These are phyloP conservation scores for Annulohypoxylon maeteangense DNA, from an alignment of 495 filamentous ascomycete species.

Conservation along the genomic window DNA sequence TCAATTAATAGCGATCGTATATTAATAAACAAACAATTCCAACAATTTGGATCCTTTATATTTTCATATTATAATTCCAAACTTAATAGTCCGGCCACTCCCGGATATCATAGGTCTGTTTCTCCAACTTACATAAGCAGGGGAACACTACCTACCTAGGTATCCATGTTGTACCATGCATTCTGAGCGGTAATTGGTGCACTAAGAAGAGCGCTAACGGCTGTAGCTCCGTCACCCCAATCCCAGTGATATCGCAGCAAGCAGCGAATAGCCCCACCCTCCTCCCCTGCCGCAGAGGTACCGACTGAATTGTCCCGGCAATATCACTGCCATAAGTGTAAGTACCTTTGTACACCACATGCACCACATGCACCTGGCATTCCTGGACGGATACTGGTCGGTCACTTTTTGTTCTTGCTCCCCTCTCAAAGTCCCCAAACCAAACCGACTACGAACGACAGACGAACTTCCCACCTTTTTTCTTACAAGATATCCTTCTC, in stretches of 20 bases:
- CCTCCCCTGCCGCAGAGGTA: constrained; percentile 19
- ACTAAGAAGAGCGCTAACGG: constrained; percentile 18
- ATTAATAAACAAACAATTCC: constrained; percentile 36
- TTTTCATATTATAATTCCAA: not conserved
- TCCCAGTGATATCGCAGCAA: not conserved
- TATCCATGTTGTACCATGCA: not conserved
- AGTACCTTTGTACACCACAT: constrained; percentile 7
- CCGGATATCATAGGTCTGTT: constrained; percentile 11
- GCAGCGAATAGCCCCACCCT: constrained; percentile 9
- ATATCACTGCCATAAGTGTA: not conserved
- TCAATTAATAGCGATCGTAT: constrained; percentile 23
- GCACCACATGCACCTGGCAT: not conserved
- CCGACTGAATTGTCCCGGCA: not conserved
- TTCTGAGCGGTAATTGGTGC: constrained; percentile 10
- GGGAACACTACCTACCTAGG: no score
- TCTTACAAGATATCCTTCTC: constrained; percentile 19
- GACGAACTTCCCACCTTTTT: constrained; percentile 30
- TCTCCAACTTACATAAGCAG: constrained; percentile 20
- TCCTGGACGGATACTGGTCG: constrained; percentile 1
- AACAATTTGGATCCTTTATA: constrained; percentile 25
- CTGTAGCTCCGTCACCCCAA: constrained; percentile 30
- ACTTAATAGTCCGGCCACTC: constrained; percentile 18
- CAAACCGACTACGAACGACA: constrained; percentile 26
- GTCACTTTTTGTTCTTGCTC: constrained; percentile 22
- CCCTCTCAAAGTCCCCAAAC: constrained; percentile 17